Evolutionary conservation across 2,329 filamentous ascomycete species (phyloP), one percentile per base, ranked within the genome.

Genomic region (Calycina herbarum): DNA sequence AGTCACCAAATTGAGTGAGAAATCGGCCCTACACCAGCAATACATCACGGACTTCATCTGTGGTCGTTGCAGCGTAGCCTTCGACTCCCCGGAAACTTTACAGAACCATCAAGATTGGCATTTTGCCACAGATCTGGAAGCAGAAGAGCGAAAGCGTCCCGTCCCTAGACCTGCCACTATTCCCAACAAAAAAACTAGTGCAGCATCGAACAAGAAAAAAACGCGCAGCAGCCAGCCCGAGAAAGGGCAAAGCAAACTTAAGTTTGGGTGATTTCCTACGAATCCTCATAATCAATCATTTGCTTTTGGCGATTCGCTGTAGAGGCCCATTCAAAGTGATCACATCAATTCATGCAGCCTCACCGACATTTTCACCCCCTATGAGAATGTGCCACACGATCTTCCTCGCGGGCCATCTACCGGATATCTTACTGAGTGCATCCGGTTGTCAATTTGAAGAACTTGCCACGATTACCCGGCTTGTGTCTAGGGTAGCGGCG

Each of bases 91-190:
- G 31, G 85, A 89, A 64, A 83, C 85, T 71, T 75, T 87, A 58
- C 85, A 88, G 70, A 94, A 91, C 78, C 95, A 99, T 77, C 83
- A 89, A 63, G 95, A 99, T 77, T 98, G 94, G 89, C 95, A 99
- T 79, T 90, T 97, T 78, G 95, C 95, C 57, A 92, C 91, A 78
- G 91, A 94, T 72, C 82, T 99, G 35, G 89, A 94, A 69, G 84
- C 88, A 65, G 69, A 75, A 68, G 71, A 75, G 57, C 73, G 71
- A 35, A 60, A 67, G 73, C 77, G 17, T 51, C 31, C 54, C 31
- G 56, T 61, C 61, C 40, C 67, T 7, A 72, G 62, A 62, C 60
- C 66, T 57, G 57, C 66, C 40, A 60, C 60, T 35, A 59, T 42
- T 60, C 56, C 63, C n/a, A 68, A 66, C 51, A 78, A 77, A 73